Base-by-base conservation (phyloP, 352 stramenopile species). In the Phytophthora citrophthora region DNA sequence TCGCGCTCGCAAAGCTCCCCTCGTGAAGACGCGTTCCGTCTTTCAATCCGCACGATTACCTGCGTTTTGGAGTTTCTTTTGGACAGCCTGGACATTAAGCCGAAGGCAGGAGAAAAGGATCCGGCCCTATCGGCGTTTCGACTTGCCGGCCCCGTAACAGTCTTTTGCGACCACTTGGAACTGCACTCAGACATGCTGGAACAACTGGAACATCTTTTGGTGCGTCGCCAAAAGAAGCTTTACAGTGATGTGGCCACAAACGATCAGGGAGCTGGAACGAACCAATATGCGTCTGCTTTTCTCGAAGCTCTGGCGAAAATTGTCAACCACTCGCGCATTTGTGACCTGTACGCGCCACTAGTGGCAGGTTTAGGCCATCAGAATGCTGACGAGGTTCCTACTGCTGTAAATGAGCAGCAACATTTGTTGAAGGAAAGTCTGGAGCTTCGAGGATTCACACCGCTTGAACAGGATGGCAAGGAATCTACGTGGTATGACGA, bases 141-240 rank as follows among this genome's bases (percentile, higher is more conserved):
- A 10, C 56, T 93, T 50, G 61, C 80, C 6, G 81, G 79, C 15
- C 75, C 81, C 3, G 78, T 94, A 26, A 74, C 69, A 15, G 74
- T 88, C n/a, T 91, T 92, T 52, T 83, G 68, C 45, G 82, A 93
- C 41, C 91, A 88, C 13, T 50, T 94, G 58, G 64, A 77, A 10
- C 54, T 72, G 36, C 85, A 90, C 54, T 60, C 75, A 2, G 46
- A 78, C 18, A 64, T 81, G 29, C 39, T 91, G 29, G 75, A 90
- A 18, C 49, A 73, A 11, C 13, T 89, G 5, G 76, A 89, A 5
- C 46, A 54, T 62, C 55, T 78, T 54, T 52, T 74, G 16, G 43
- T 51, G 45, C 51, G 50, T 61, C 52, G 55, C 12, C 56, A 65
- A 39, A 74, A 72, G 61, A 70, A 71, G 54, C 44, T 76, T 11